These are phyloP conservation scores for Alternaria sp. DNA, from an alignment of 2,329 filamentous ascomycete genomes.

Conservation along the genomic window DNA sequence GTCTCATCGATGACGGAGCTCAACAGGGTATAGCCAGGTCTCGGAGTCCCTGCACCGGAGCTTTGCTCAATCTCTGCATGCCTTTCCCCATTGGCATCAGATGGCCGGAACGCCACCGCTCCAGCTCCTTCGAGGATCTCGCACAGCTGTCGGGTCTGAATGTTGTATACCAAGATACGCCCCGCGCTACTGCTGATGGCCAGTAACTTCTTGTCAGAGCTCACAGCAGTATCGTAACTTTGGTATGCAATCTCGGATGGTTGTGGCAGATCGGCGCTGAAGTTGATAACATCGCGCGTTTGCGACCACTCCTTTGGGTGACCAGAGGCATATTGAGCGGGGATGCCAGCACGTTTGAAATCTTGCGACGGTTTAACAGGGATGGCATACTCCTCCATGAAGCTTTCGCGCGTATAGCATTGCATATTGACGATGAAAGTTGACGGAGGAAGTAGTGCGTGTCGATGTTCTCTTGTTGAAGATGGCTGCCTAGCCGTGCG, in stretches of 20 bases:
- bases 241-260: neutral
- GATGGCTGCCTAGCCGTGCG: conserved; percentile 14
- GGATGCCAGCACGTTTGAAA: conserved; percentile 16
- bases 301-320: conserved; percentile 25
- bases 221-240: conserved; percentile 22
- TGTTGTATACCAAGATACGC: conserved; percentile 28
- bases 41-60: neutral
- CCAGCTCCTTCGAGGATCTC: conserved; percentile 33
- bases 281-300: conserved; percentile 15
- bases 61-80: neutral
- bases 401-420: conserved; percentile 12
- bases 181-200: conserved; percentile 25
- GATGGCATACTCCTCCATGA: conserved; percentile 20
- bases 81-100: neutral
- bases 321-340: conserved; percentile 21
- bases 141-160: conserved; percentile 28
- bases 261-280: conserved; percentile 2
- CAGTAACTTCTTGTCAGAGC: conserved; percentile 29
- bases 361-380: conserved; percentile 18
- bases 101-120: conserved; percentile 22
- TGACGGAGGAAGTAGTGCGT: neutral
- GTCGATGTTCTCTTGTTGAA: neutral
- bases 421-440: neutral
- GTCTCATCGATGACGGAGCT: conserved; percentile 17
- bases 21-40: conserved; percentile 29